A percentile compares a stretch with the other conserved stretches of the same genome.
phyloP scores from a whole-genome alignment of 495 filamentous ascomycete species.

The Xylaria palmicola region DNA sequence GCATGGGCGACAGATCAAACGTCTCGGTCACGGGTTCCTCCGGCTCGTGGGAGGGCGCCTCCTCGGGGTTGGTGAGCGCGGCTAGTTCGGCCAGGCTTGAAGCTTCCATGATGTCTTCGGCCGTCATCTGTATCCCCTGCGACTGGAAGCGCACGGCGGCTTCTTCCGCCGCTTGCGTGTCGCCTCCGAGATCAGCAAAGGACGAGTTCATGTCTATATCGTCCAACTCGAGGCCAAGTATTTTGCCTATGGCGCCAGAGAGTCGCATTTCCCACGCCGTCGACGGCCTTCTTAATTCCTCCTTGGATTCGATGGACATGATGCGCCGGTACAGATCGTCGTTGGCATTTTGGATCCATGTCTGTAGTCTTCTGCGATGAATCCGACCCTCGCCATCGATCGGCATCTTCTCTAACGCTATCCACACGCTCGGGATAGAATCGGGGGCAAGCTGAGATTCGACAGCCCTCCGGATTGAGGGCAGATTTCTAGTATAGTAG shows the following conservation, averaged over 20 bases:
- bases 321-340: conserved; percentile 43
- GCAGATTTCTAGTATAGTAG: conserved; percentile 38
- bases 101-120: conserved; percentile 23
- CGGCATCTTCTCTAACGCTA: conserved; percentile 46
- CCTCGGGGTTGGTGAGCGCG: conserved; percentile 18
- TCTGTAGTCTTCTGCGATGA: conserved; percentile 44
- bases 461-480: conserved; percentile 31
- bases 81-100: conserved; percentile 35
- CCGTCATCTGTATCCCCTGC: conserved; percentile 39
- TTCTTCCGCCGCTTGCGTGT: conserved; percentile 40
- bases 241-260: conserved; percentile 39
- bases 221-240: conserved; percentile 33
- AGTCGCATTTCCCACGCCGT: conserved; percentile 39
- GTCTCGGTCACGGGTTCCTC: conserved; percentile 42
- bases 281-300: conserved; percentile 31
- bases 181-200: conserved; percentile 46
- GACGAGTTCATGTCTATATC: conserved; percentile 45
- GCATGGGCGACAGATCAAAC: conserved; percentile 71
- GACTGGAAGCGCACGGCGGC: conserved; percentile 39
- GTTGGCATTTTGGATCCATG: conserved; percentile 51
- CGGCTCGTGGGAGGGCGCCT: conserved; percentile 7
- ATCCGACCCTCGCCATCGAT: conserved; percentile 36
- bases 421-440: conserved; percentile 40
- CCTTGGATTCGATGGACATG: conserved; percentile 39
- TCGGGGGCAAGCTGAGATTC: conserved; percentile 27